Evolutionary conservation across 192 early-diverging fungal genomes (phyloP).

Genomic region (Lobosporangium transversale): DNA sequence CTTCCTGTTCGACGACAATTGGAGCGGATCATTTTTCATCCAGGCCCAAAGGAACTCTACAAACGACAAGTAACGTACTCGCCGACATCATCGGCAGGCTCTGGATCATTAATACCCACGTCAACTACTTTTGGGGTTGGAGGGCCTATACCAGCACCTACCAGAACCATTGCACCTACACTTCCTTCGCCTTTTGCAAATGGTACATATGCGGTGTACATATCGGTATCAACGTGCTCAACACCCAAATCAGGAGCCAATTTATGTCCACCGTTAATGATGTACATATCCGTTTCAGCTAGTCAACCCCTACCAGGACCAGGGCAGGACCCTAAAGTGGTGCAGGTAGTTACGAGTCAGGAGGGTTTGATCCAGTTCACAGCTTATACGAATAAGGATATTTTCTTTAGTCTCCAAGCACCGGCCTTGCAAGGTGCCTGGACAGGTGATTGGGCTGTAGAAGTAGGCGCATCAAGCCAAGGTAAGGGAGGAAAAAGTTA

Average conservation of each 20-base stretch:
- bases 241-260: conserved; percentile 16
- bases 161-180: conserved; percentile 28
- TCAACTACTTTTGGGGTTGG: not conserved
- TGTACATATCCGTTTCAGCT: conserved; percentile 36
- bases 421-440: conserved; percentile 13
- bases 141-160: conserved; percentile 18
- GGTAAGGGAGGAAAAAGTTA: conserved; percentile 12
- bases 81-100: not conserved
- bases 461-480: conserved; percentile 48
- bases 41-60: not conserved
- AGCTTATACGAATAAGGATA: conserved; percentile 28
- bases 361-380: conserved; percentile 44
- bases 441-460: conserved; percentile 47
- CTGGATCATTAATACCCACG: not conserved
- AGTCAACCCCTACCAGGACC: conserved; percentile 40
- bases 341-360: conserved; percentile 5
- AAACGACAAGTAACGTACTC: not conserved
- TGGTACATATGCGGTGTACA: conserved; percentile 41
- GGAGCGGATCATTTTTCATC: conserved; percentile 39
- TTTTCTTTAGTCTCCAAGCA: conserved; percentile 44
- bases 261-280: conserved; percentile 14
- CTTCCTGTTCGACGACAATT: conserved; percentile 38
- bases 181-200: conserved; percentile 28
- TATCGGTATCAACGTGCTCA: conserved; percentile 46
- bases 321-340: conserved; percentile 28